A percentile compares a stretch with the other conserved stretches of the same genome.
These are phyloP conservation scores for Periglandula ipomoeae DNA, from an alignment of 2,329 filamentous ascomycete species.

Conservation along the genomic window DNA sequence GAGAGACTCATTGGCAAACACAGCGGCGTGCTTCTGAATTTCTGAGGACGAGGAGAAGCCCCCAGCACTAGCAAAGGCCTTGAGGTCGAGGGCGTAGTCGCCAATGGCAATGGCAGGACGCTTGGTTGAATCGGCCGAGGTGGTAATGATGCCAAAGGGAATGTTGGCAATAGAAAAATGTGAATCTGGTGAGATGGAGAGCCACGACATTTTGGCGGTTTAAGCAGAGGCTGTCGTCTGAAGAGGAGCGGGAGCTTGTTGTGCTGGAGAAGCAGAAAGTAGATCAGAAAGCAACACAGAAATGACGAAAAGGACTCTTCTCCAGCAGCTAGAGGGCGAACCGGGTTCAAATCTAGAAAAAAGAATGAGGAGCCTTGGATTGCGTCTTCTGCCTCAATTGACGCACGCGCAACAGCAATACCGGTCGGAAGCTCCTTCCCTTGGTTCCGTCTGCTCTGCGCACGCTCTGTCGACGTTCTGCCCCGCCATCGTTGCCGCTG, in stretches of 20 bases:
- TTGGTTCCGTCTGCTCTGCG: not conserved
- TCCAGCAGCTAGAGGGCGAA: not conserved
- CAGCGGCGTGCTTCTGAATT: conserved; percentile 15
- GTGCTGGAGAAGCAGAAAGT: not conserved
- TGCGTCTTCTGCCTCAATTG: no score
- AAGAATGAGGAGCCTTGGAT: not conserved
- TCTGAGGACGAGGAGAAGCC: conserved; percentile 28
- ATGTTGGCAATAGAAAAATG: conserved; percentile 70
- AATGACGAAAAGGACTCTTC: not conserved
- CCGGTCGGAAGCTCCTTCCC: conserved; percentile 2
- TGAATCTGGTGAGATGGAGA: conserved; percentile 15
- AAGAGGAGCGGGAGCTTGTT: no score
- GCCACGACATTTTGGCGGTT: conserved; percentile 15
- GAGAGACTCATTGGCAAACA: conserved; percentile 20
- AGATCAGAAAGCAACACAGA: no score
- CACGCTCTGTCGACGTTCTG: not conserved
- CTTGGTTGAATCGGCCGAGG: conserved; percentile 41
- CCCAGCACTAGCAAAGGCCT: conserved; percentile 40
- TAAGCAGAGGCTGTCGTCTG: not conserved
- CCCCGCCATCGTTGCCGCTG: conserved; percentile 3
- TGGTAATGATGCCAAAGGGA: conserved; percentile 74
- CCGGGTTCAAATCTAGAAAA: not conserved
- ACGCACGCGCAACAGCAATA: not conserved
- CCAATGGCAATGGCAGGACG: conserved; percentile 66
- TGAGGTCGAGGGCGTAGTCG: conserved; percentile 60